Evolutionary conservation across 805 yeast species (phyloP).

Genomic region (Candida corydali): DNA sequence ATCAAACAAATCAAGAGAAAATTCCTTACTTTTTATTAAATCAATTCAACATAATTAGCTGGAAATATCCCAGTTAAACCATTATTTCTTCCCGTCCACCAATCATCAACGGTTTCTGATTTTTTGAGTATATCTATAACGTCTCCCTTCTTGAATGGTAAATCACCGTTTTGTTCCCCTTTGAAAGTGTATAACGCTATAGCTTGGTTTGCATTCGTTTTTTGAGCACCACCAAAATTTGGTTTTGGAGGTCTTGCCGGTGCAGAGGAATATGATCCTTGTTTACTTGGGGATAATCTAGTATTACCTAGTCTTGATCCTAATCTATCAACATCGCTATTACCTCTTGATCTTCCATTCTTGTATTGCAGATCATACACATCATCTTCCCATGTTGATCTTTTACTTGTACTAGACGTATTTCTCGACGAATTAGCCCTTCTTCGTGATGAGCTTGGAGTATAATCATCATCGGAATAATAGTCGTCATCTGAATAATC

Average conservation of each 20-base stretch:
- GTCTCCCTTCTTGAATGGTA: constrained; percentile 92
- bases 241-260: constrained; percentile 39
- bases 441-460: constrained; percentile 23
- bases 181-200: constrained; percentile 84
- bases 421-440: constrained; percentile 16
- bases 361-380: constrained; percentile 52
- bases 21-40: constrained; percentile 25
- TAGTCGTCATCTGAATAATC: constrained; percentile 21
- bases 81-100: constrained; percentile 96
- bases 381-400: constrained; percentile 78
- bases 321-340: constrained; percentile 31
- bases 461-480: constrained; percentile 30
- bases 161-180: constrained; percentile 92
- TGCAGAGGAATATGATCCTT: constrained; percentile 12
- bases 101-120: constrained; percentile 86
- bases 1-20: neutral
- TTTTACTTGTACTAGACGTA: constrained; percentile 22
- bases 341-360: constrained; percentile 18
- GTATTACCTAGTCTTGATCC: constrained; percentile 31
- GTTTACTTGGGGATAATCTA: constrained; percentile 15
- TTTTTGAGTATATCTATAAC: constrained; percentile 81
- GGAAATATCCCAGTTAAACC: constrained; percentile 93
- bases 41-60: constrained; percentile 89
- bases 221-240: constrained; percentile 32
- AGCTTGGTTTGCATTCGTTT: constrained; percentile 63